Evolutionary conservation across 129 eudicot genomes (phyloP).

Genomic region (Flaveria linearis): DNA sequence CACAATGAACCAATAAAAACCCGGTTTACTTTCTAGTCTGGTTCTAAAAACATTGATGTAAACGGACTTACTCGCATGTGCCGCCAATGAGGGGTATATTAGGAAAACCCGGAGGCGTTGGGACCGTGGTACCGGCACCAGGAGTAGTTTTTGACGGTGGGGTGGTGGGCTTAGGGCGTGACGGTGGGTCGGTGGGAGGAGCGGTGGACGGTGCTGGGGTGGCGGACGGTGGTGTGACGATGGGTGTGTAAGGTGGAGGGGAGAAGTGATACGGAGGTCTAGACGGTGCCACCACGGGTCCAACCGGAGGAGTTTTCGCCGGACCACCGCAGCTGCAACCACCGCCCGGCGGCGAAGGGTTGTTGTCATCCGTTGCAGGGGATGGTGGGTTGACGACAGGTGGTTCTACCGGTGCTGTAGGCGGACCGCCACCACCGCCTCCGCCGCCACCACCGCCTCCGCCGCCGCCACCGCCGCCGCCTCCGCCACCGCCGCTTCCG

Average conservation of each 20-base stretch:
- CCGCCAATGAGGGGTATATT: slow-evolving; percentile 53
- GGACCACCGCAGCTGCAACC: slow-evolving; percentile 30
- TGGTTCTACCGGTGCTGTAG: not conserved
- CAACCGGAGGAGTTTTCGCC: not conserved
- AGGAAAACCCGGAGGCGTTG: slow-evolving; percentile 58
- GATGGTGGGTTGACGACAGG: slow-evolving; percentile 21
- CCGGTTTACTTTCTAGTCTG: no score
- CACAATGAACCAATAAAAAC: not conserved
- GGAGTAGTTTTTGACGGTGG: slow-evolving; percentile 14
- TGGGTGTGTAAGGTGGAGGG: slow-evolving; percentile 28
- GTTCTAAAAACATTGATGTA: not conserved
- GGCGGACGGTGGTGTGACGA: slow-evolving; percentile 30
- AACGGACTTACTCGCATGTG: slow-evolving; percentile 64
- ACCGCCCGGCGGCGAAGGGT: slow-evolving; percentile 26
- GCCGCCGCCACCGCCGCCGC: no score
- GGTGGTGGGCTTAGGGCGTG: not conserved
- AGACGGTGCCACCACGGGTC: not conserved
- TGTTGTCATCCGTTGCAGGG: slow-evolving; percentile 1
- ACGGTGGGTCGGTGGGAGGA: slow-evolving; percentile 1
- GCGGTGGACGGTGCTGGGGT: not conserved
- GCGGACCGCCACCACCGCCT: slow-evolving; percentile 24
- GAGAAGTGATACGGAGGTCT: not conserved
- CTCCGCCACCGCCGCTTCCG: no score
- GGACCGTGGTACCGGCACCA: slow-evolving; percentile 37
- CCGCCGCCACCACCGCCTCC: slow-evolving; percentile 24